Evolutionary conservation across 2,329 filamentous ascomycete species (phyloP).

Genomic region (Massarina eburnea): DNA sequence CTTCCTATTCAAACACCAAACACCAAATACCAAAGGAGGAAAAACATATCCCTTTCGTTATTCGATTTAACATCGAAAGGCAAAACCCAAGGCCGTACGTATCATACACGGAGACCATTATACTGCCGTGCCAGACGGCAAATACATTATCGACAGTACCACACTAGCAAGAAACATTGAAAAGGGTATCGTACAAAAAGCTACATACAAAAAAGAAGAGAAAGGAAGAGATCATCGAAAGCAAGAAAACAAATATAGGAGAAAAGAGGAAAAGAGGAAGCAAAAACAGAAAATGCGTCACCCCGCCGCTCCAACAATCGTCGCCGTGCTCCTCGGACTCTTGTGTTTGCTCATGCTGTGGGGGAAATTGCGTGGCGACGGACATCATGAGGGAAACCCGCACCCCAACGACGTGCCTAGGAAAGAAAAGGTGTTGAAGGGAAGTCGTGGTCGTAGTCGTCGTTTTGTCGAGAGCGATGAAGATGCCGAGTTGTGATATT

Average conservation of each 20-base stretch:
- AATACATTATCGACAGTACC: too few relatives aligned
- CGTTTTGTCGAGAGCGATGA: neutral
- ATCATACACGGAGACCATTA: too few relatives aligned
- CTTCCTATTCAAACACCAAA: too few relatives aligned
- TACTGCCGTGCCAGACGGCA: too few relatives aligned
- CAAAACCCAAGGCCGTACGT: too few relatives aligned
- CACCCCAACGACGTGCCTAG: slow-evolving; percentile 33
- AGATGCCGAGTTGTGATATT: neutral
- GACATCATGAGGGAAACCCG: slow-evolving; percentile 42
- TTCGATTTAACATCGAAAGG: too few relatives aligned
- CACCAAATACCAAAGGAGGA: too few relatives aligned
- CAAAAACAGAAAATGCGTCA: slow-evolving; percentile 30
- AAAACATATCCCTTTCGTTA: too few relatives aligned
- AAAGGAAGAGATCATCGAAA: neutral
- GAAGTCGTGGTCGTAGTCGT: neutral
- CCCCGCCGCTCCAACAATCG: slow-evolving; percentile 36
- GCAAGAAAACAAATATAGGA: neutral
- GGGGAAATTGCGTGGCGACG: slow-evolving; percentile 24
- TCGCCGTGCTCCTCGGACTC: slow-evolving; percentile 35
- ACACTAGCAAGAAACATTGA: neutral
- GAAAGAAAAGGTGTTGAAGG: slow-evolving; percentile 12
- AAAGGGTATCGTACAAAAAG: neutral
- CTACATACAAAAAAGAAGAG: neutral
- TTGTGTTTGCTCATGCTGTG: slow-evolving; percentile 30
- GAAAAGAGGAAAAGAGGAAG: neutral